Base-by-base conservation (phyloP, 176 grass and related monocot species). In the Areca catechu region DNA sequence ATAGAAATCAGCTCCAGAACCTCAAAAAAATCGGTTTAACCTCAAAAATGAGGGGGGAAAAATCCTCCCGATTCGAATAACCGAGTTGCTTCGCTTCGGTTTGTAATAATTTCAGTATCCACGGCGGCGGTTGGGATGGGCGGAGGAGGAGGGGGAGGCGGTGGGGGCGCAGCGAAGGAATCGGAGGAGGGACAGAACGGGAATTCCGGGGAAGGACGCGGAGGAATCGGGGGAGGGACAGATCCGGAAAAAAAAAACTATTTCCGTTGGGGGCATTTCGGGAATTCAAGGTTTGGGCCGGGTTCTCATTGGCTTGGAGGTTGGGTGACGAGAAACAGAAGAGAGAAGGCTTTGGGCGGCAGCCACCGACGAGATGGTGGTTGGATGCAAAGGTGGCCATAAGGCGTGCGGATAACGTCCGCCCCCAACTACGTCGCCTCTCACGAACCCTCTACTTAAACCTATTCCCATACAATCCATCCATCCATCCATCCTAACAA, bases 311-410 rank as follows among this genome's bases (percentile, higher is more conserved):
- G 72, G 72, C 62, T 20, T 19, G 15, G 20, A 43, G 61, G 19
- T 10, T 3, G 34, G 34, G 34, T 43, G 34, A 10, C 34, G 34
- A 43, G 34, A 12, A 43, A 29, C 4, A 6, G 34, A 43, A 10
- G 34, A 43, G 7, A 43, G 10, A 43, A 14, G 34, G 34, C 34
- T 43, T 43, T 43, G 10, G 49, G 16, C 21, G 52, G 62, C 28
- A 60, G 54, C 51, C 72, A 75, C 62, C 72, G 72, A 67, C 72
- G 72, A 52, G 51, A 59, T 14, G 72, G 72, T 75, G 47, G 72
- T 75, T 75, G 72, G 72, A 67, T 66, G 60, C 62, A 75, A 66
- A 61, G 63, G 72, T 67, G 72, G 53, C 53, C 50, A 75, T 75
- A 59, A 75, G 72, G 52, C 30, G 61, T 66, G 72, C 20, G 52